Conservation (phyloP, 371 early-diverging fungal genomes). For the Haplosporangium sp. region DNA sequence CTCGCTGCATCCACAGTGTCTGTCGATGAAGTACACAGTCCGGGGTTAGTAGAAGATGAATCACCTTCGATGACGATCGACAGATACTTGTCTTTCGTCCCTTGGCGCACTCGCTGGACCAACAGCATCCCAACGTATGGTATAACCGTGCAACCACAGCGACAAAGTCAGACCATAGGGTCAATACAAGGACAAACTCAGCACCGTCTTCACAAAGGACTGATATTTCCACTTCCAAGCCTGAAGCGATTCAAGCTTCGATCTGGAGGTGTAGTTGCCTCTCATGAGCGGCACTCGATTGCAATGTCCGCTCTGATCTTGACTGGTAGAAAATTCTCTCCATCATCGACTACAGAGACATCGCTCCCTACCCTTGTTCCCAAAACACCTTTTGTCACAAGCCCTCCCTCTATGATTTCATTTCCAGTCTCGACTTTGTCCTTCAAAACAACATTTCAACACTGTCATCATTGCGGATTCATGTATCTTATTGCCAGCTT, state of each 20-base stretch:
- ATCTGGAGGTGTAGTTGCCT: conserved; percentile 24
- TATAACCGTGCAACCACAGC: background rate
- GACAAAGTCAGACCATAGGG: background rate
- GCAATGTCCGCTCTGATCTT: conserved; percentile 23
- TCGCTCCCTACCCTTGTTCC: background rate
- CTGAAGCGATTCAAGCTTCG: conserved; percentile 15
- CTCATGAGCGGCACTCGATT: conserved; percentile 24
- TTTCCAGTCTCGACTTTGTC: background rate
- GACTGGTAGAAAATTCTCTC: conserved; percentile 14
- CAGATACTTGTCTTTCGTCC: background rate
- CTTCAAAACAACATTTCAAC: conserved; percentile 8
- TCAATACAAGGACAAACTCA: background rate
- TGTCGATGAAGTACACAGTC: background rate
- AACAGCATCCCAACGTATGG: background rate
- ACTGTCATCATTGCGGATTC: conserved; percentile 31
- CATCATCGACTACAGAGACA: conserved; percentile 6
- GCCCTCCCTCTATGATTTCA: background rate
- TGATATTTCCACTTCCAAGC: conserved; percentile 19
- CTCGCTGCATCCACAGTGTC: background rate
- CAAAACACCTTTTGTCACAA: background rate
- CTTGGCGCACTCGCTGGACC: conserved; percentile 26
- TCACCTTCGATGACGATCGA: background rate
- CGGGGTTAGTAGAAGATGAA: background rate
- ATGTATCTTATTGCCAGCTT: conserved; percentile 7
- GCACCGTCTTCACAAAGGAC: background rate